A percentile compares a stretch with the other conserved stretches of the same genome.
phyloP scores from a whole-genome alignment of 768 basidiomycete species.

The Candolleomyces aberdarensis region DNA sequence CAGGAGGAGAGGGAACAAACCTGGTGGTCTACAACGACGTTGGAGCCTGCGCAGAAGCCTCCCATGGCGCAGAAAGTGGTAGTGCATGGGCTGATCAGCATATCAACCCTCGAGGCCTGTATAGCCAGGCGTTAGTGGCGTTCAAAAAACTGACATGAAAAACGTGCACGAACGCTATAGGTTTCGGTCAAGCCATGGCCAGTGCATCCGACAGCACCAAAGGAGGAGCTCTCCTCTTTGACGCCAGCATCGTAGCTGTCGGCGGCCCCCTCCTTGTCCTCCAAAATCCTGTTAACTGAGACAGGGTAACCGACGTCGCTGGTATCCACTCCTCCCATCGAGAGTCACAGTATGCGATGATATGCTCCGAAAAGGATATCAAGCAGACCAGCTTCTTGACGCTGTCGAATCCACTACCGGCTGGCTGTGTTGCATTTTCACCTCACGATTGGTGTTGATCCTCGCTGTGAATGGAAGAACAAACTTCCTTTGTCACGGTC shows the following conservation, averaged over 20 bases:
- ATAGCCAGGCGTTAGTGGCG: neutral
- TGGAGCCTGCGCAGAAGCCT: constrained; percentile 93
- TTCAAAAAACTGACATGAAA: neutral
- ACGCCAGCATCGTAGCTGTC: neutral
- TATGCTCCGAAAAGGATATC: constrained; percentile 8
- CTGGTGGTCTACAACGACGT: constrained; percentile 84
- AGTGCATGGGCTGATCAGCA: constrained; percentile 87
- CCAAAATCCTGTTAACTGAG: neutral
- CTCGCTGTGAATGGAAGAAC: too few relatives aligned
- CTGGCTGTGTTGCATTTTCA: too few relatives aligned
- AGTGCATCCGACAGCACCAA: constrained; percentile 89
- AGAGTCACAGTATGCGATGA: constrained; percentile 5
- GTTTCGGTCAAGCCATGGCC: constrained; percentile 94
- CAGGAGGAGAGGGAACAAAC: constrained; percentile 31
- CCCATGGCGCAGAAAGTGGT: constrained; percentile 80
- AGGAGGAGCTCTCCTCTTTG: constrained; percentile 72
- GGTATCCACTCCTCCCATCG: constrained; percentile 1
- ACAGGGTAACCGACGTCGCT: neutral
- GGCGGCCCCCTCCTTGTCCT: neutral
- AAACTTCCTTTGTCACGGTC: too few relatives aligned
- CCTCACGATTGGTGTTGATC: too few relatives aligned
- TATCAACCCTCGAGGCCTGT: constrained; percentile 87
- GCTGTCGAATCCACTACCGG: constrained; percentile 1
- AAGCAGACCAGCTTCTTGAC: constrained; percentile 7
- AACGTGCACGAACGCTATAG: constrained; percentile 84